Evolutionary conservation across 768 basidiomycete species (phyloP).

Genomic region (Infundibulicybe gibba): DNA sequence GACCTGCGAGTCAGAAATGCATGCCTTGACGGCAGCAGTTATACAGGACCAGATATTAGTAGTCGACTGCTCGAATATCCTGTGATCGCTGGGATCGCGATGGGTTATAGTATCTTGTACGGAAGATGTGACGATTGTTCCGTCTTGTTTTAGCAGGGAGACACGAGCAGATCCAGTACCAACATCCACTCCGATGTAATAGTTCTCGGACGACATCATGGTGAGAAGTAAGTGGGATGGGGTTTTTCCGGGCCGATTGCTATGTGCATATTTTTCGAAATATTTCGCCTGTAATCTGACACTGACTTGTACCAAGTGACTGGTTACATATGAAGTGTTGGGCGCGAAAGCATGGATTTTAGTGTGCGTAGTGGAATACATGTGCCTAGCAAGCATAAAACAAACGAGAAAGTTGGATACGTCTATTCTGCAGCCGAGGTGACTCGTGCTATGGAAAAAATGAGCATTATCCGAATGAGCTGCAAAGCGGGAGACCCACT

Average conservation of each 20-base stretch:
- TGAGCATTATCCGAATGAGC: background rate
- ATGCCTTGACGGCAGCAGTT: conserved; percentile 54
- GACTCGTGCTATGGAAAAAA: conserved; percentile 36
- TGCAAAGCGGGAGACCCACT: conserved; percentile 52
- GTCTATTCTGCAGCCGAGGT: conserved; percentile 45
- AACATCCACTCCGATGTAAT: conserved; percentile 78
- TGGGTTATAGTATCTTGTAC: conserved; percentile 82
- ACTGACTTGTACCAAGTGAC: background rate
- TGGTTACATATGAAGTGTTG: conserved; percentile 7
- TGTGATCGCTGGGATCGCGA: conserved; percentile 79
- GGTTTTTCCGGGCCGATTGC: too few relatives aligned
- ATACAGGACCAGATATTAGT: conserved; percentile 81
- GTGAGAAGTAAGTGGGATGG: background rate
- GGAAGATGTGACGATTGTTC: conserved; percentile 72
- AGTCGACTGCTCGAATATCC: conserved; percentile 97
- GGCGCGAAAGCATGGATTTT: conserved; percentile 29
- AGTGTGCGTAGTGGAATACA: conserved; percentile 29
- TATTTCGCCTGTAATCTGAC: too few relatives aligned
- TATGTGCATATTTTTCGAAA: too few relatives aligned
- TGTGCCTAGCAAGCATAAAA: conserved; percentile 20
- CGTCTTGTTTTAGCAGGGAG: conserved; percentile 66
- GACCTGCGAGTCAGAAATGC: conserved; percentile 56
- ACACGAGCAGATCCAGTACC: conserved; percentile 95
- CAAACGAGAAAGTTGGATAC: conserved; percentile 6
- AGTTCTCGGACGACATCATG: conserved; percentile 14